These are phyloP conservation scores for Gyromitra esculenta DNA, from an alignment of 2,329 filamentous ascomycete genomes.

Conservation along the genomic window DNA sequence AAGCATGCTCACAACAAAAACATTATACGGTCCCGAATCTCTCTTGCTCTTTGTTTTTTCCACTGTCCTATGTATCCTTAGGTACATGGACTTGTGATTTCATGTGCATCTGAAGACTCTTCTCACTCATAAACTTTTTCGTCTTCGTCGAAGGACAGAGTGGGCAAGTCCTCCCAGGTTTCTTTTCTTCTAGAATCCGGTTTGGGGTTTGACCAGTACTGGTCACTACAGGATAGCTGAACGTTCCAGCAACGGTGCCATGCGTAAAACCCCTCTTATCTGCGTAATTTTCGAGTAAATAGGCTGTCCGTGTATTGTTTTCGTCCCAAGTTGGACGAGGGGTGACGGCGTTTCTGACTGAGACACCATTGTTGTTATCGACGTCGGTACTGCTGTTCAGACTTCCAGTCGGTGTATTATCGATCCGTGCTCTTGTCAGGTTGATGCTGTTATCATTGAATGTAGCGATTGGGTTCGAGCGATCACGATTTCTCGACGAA, in stretches of 20 bases:
- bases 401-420: not conserved
- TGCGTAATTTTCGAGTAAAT: no score
- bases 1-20: not conserved
- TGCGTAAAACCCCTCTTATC: no score
- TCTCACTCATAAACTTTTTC: not conserved
- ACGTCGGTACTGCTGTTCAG: not conserved
- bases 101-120: not conserved
- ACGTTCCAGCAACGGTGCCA: not conserved
- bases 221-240: not conserved
- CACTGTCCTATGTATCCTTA: no score
- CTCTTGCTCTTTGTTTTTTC: not conserved
- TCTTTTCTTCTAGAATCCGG: not conserved
- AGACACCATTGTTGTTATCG: not conserved
- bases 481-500: not conserved
- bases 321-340: not conserved
- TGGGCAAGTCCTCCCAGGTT: not conserved
- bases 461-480: not conserved
- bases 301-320: not conserved
- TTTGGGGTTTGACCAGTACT: not conserved
- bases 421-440: not conserved
- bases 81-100: not conserved
- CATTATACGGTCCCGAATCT: not conserved
- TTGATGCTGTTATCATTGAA: not conserved
- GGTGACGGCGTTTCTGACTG: not conserved
- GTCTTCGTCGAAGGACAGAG: not conserved